phyloP scores from a whole-genome alignment of 176 grass and related monocot species.

The Carex cristatella region DNA sequence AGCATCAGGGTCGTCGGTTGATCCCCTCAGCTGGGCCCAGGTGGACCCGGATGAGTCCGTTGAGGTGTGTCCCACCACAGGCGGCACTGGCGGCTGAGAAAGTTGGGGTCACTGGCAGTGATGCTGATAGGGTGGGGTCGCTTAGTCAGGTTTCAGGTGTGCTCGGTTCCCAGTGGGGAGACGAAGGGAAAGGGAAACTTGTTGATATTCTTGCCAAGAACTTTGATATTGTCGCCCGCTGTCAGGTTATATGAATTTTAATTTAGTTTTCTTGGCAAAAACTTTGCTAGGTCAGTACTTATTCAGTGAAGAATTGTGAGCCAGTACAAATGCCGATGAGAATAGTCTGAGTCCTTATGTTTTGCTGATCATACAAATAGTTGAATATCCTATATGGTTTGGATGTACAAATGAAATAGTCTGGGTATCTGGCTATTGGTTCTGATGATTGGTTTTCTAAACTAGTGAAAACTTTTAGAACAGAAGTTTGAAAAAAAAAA shows the following conservation, averaged over 20 bases:
- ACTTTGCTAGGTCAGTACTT: not conserved
- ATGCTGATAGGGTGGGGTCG: conserved; percentile 47
- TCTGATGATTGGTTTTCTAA: not conserved
- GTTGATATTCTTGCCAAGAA: conserved; percentile 71
- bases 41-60: not conserved
- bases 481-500: not conserved
- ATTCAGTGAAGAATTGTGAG: not conserved
- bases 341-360: not conserved
- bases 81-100: conserved; percentile 29
- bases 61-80: not conserved
- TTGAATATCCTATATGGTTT: not conserved
- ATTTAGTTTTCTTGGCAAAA: not conserved
- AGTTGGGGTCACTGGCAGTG: conserved; percentile 20
- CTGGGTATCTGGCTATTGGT: not conserved
- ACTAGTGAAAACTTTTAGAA: not conserved
- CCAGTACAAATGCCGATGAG: not conserved
- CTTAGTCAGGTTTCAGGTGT: conserved; percentile 88
- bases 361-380: not conserved
- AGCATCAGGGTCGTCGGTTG: not conserved
- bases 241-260: conserved; percentile 55
- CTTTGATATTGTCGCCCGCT: conserved; percentile 85
- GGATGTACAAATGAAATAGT: not conserved
- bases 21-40: not conserved
- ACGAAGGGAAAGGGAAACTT: conserved; percentile 92
- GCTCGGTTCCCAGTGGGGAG: conserved; percentile 89